Conservation (phyloP, 257 asterid genomes). For the Capsicum baccatum region DNA sequence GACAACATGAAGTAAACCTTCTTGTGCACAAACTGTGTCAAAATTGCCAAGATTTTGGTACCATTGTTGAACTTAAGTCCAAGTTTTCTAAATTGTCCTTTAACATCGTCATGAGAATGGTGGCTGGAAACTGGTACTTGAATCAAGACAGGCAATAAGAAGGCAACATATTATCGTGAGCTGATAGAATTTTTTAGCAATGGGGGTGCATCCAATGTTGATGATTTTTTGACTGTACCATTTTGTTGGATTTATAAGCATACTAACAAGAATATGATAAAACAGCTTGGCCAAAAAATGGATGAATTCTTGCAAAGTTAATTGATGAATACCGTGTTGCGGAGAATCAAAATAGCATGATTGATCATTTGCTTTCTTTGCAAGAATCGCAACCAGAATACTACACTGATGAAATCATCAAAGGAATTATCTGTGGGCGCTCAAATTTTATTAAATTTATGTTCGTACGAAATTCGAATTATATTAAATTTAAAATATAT, state of each 20-base stretch:
- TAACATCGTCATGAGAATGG: neutral
- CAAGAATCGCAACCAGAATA: no score
- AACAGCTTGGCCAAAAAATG: constrained; percentile 20
- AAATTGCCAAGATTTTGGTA: neutral
- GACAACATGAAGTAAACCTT: no score
- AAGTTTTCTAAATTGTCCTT: neutral
- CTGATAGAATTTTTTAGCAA: constrained; percentile 31
- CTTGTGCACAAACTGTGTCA: neutral
- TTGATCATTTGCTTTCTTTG: no score
- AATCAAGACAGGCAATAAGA: constrained; percentile 20
- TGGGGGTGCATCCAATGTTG: constrained; percentile 31
- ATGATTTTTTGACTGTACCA: constrained; percentile 39
- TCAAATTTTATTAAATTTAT: no score
- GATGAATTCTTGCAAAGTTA: constrained; percentile 37
- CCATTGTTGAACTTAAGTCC: constrained; percentile 37
- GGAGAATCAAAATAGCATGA: neutral
- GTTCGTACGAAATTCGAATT: no score
- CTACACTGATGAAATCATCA: no score
- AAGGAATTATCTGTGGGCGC: no score
- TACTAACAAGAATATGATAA: no score
- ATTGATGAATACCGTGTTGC: constrained; percentile 33
- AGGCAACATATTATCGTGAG: constrained; percentile 34
- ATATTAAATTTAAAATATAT: no score
- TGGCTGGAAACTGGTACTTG: constrained; percentile 42
- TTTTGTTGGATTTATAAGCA: constrained; percentile 45